Percentiles rank a stretch among this genome's conserved stretches.
Evolutionary conservation across 768 basidiomycete species (phyloP).

Genomic region (Lepiota subincarnata): DNA sequence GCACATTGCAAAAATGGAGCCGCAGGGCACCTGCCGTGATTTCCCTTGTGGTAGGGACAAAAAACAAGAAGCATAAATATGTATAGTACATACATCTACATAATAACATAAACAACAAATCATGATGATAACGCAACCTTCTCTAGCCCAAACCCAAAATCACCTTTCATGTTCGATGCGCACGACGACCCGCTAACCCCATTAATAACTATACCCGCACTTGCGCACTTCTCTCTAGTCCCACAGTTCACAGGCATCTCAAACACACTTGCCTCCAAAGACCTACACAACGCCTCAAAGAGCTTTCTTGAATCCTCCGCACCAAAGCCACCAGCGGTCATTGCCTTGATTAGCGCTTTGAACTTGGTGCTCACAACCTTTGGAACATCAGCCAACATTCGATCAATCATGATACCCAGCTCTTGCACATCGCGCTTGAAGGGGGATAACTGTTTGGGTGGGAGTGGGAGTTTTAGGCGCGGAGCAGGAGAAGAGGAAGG

Average conservation of each 20-base stretch:
- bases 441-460: constrained; percentile 10
- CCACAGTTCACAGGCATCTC: constrained; percentile 19
- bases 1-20: too few species aligned
- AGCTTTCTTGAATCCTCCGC: constrained; percentile 46
- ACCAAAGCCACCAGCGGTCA: constrained; percentile 43
- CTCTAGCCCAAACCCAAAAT: constrained; percentile 8
- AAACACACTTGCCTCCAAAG: constrained; percentile 38
- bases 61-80: not conserved
- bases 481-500: constrained; percentile 15
- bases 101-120: not conserved
- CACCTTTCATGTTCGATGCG: not conserved
- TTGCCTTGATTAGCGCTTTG: constrained; percentile 41
- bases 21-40: too few species aligned
- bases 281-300: constrained; percentile 45
- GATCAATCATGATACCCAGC: constrained; percentile 35
- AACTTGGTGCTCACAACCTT: constrained; percentile 25
- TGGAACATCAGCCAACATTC: constrained; percentile 29
- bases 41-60: too few species aligned
- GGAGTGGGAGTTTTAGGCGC: constrained; percentile 2
- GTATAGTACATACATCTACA: not conserved
- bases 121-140: constrained; percentile 2
- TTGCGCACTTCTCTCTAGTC: not conserved
- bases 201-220: not conserved
- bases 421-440: constrained; percentile 37
- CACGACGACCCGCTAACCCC: not conserved